Conservation (phyloP, 2,329 filamentous ascomycete genomes). For the Phaeoacremonium minimum region DNA sequence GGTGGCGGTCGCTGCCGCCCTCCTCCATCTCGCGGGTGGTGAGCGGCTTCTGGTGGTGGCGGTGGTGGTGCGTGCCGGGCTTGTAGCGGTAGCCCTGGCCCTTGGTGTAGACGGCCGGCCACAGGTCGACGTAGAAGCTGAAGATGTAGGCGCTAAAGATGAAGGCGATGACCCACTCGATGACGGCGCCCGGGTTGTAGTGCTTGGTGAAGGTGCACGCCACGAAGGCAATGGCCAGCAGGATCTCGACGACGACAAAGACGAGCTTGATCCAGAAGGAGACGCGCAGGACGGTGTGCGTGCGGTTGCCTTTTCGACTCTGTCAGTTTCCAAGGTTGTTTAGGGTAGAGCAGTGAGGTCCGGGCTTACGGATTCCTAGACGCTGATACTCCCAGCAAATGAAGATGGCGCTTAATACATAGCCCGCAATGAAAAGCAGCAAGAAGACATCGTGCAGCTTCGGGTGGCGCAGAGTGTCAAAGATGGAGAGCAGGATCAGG, state of each 20-base stretch:
- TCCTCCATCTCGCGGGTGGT: conserved; percentile 11
- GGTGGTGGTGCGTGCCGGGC: conserved; percentile 4
- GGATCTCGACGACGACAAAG: conserved; percentile 79
- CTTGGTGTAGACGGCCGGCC: conserved; percentile 68
- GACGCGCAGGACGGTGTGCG: conserved; percentile 66
- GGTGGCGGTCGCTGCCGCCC: conserved; percentile 1
- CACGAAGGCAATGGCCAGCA: conserved; percentile 70
- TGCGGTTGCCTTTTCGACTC: conserved; percentile 55
- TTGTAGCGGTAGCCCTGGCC: conserved; percentile 12
- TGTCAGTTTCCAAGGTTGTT: too few relatives aligned
- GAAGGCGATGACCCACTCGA: conserved; percentile 78
- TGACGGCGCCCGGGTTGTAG: conserved; percentile 66
- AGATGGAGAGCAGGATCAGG: conserved; percentile 78
- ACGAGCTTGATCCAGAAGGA: conserved; percentile 85
- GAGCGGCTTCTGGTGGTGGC: not conserved
- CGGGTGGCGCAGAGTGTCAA: conserved; percentile 71
- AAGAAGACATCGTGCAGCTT: conserved; percentile 72
- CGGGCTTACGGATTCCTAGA: conserved; percentile 62
- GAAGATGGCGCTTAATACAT: conserved; percentile 80
- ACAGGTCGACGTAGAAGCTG: conserved; percentile 82
- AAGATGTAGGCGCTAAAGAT: conserved; percentile 86
- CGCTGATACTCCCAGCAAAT: conserved; percentile 89
- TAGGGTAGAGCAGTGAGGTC: not conserved
- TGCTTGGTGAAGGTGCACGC: conserved; percentile 42
- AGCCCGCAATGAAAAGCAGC: conserved; percentile 78